These are phyloP conservation scores for Pyrenophora tritici-repentis DNA, from an alignment of 2,329 filamentous ascomycete genomes.

Conservation along the genomic window DNA sequence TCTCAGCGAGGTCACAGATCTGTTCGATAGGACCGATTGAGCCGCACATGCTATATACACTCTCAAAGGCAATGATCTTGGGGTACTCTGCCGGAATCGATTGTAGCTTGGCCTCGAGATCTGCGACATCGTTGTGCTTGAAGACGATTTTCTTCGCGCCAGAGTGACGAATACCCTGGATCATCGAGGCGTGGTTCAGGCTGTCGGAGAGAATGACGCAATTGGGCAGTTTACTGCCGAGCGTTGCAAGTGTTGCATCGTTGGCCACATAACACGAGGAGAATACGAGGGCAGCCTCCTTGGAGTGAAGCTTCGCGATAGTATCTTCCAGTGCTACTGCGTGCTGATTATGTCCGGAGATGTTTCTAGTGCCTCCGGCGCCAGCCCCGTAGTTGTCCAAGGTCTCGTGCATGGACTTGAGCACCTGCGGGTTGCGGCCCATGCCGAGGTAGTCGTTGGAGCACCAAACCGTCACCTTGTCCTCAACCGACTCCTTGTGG, in stretches of 20 bases:
- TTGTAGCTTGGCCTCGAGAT: slow-evolving; percentile 90
- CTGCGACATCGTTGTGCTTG: slow-evolving; percentile 95
- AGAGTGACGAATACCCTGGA: slow-evolving; percentile 96
- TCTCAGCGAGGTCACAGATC: slow-evolving; percentile 95
- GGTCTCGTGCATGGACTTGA: slow-evolving; percentile 92
- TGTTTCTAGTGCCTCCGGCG: slow-evolving; percentile 94
- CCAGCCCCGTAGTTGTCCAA: slow-evolving; percentile 93
- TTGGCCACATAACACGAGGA: slow-evolving; percentile 98
- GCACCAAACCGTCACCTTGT: slow-evolving; percentile 96
- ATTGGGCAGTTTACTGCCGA: slow-evolving; percentile 95
- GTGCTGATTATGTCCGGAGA: slow-evolving; percentile 96
- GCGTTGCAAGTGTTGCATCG: slow-evolving; percentile 91
- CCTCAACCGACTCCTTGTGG: slow-evolving; percentile 81
- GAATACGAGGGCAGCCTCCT: slow-evolving; percentile 92
- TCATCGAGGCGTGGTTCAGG: slow-evolving; percentile 98
- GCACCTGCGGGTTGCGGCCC: slow-evolving; percentile 85
- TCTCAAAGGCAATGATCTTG: slow-evolving; percentile 99
- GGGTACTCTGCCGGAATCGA: slow-evolving; percentile 82
- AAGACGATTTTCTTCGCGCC: slow-evolving; percentile 97
- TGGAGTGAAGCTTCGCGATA: slow-evolving; percentile 84
- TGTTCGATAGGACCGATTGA: slow-evolving; percentile 94
- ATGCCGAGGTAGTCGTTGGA: slow-evolving; percentile 99
- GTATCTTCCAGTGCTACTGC: slow-evolving; percentile 82
- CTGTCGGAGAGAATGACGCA: slow-evolving; percentile 98
- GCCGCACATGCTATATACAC: slow-evolving; percentile 99